phyloP scores from a whole-genome alignment of 805 yeast species.

The Schizosaccharomyces lindneri region DNA sequence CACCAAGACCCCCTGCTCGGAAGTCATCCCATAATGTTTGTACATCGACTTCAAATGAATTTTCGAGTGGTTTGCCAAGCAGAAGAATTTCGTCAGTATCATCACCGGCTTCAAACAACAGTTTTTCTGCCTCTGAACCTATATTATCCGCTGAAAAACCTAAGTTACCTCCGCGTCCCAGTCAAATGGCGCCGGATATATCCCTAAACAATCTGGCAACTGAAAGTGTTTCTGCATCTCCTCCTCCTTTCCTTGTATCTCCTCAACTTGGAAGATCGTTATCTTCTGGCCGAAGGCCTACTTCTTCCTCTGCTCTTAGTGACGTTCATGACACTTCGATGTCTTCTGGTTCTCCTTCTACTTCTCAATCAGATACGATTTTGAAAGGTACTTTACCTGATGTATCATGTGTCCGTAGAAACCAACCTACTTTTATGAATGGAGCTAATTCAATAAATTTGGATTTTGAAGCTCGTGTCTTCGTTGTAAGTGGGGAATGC shows the following conservation, averaged over 20 bases:
- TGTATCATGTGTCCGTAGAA: constrained; percentile 13
- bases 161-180: not conserved
- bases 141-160: not conserved
- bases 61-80: not conserved
- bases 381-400: constrained; percentile 8
- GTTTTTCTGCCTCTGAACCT: not conserved
- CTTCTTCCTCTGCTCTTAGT: not conserved
- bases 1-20: not conserved
- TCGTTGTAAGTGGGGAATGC: constrained; percentile 9
- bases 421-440: constrained; percentile 12
- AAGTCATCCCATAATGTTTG: not conserved
- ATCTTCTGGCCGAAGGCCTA: not conserved
- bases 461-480: constrained; percentile 9
- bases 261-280: not conserved
- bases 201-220: not conserved
- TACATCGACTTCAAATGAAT: not conserved
- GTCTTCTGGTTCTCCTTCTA: not conserved
- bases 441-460: constrained; percentile 8
- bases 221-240: not conserved
- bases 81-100: not conserved
- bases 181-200: not conserved
- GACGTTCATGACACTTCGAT: not conserved
- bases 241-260: not conserved
- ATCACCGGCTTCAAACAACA: not conserved
- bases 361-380: not conserved